These are phyloP conservation scores for Raffaelea ambrosiae DNA, from an alignment of 2,329 filamentous ascomycete species.

Conservation along the genomic window DNA sequence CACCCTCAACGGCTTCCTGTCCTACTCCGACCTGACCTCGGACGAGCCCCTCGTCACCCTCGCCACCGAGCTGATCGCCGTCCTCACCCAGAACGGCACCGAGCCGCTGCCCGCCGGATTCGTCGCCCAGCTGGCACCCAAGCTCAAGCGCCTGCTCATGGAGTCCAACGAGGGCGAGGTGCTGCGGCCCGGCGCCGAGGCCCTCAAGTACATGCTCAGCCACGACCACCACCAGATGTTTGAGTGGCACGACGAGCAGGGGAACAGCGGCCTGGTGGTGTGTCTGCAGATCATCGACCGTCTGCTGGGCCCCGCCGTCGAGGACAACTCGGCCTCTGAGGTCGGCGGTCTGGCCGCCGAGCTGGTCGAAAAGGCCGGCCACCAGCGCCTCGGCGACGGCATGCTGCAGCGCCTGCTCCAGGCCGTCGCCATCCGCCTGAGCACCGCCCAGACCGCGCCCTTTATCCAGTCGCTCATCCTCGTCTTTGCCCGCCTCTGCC, in stretches of 20 bases:
- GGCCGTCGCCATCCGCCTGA: constrained; percentile 79
- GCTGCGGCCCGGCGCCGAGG: constrained; percentile 75
- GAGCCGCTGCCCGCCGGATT: constrained; percentile 83
- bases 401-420: constrained; percentile 71
- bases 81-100: constrained; percentile 72
- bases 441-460: constrained; percentile 71
- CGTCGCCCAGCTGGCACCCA: constrained; percentile 76
- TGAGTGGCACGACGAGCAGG: constrained; percentile 70
- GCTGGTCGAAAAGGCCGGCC: constrained; percentile 89
- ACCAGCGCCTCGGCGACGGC: constrained; percentile 83
- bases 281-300: constrained; percentile 89
- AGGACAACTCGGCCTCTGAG: constrained; percentile 91
- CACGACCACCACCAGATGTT: constrained; percentile 90
- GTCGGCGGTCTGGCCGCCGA: constrained; percentile 91
- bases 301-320: constrained; percentile 71
- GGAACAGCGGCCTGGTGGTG: constrained; percentile 78
- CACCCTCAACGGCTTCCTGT: constrained; percentile 79
- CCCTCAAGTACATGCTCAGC: constrained; percentile 79
- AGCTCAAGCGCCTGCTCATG: constrained; percentile 74
- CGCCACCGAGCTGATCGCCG: constrained; percentile 74
- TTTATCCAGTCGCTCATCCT: constrained; percentile 95
- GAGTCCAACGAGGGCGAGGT: constrained; percentile 80
- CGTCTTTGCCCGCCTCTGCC: constrained; percentile 84
- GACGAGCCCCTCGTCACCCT: constrained; percentile 77
- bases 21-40: constrained; percentile 76